These are phyloP conservation scores for Fraxinus angustifolia DNA, from an alignment of 305 asterid species.

Conservation along the genomic window DNA sequence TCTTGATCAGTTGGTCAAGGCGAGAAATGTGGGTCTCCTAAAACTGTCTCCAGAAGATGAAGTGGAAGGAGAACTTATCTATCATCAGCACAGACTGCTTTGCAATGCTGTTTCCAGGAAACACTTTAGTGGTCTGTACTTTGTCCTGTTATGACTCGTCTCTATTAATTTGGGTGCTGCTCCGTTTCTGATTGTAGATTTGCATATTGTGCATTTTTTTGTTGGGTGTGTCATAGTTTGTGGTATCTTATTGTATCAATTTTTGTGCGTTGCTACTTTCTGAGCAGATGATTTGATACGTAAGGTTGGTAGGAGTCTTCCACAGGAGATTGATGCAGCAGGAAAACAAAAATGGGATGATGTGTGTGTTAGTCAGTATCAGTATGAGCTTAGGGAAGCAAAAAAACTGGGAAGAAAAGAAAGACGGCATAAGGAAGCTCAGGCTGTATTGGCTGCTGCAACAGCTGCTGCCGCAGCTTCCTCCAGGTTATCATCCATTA, in stretches of 20 bases:
- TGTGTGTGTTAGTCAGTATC: constrained; percentile 73
- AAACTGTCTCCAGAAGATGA: constrained; percentile 80
- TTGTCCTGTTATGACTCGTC: constrained; percentile 21
- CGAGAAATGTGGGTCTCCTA: constrained; percentile 49
- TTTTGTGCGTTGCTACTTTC: constrained; percentile 14
- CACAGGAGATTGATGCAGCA: constrained; percentile 62
- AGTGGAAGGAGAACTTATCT: constrained; percentile 90
- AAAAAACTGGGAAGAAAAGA: constrained; percentile 93
- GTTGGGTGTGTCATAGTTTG: constrained; percentile 15
- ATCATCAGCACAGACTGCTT: constrained; percentile 66
- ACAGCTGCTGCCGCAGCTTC: constrained; percentile 99
- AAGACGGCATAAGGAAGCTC: constrained; percentile 93
- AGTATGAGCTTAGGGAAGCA: constrained; percentile 76
- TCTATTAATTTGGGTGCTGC: constrained; percentile 3
- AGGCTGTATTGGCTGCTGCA: constrained; percentile 96
- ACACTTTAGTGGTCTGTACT: constrained; percentile 56
- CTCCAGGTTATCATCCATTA: constrained; percentile 68
- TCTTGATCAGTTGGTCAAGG: constrained; percentile 51
- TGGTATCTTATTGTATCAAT: constrained; percentile 14
- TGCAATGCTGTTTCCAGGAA: constrained; percentile 51
- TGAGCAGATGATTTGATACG: constrained; percentile 71
- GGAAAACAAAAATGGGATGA: constrained; percentile 80
- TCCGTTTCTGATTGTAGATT: background rate
- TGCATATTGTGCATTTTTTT: background rate
- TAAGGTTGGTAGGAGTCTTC: constrained; percentile 68